Conservation (phyloP, 2,329 filamentous ascomycete genomes). For the Metarhizium rileyi region DNA sequence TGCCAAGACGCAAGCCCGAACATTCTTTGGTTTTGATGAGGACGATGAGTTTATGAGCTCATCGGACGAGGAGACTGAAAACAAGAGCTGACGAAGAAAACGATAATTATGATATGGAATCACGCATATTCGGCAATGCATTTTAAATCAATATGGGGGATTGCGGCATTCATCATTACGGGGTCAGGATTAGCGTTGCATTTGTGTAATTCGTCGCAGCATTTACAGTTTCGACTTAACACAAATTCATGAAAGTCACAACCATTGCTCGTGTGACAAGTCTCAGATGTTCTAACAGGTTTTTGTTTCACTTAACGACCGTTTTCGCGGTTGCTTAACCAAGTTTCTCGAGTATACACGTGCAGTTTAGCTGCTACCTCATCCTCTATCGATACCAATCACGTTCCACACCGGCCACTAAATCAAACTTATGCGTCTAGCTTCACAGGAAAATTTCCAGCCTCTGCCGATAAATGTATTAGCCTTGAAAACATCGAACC, state of each 20-base stretch:
- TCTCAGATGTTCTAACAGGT: constrained; percentile 4
- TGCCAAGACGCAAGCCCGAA: constrained; percentile 29
- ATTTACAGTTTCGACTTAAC: constrained; percentile 3
- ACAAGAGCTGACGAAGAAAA: not conserved
- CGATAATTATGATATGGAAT: not conserved
- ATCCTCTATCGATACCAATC: constrained; percentile 18
- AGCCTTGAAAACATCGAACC: constrained; percentile 9
- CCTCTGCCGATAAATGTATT: constrained; percentile 36
- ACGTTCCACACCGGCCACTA: constrained; percentile 12
- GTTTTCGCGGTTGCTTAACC: constrained; percentile 19
- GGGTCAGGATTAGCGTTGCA: not conserved
- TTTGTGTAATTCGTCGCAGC: not conserved
- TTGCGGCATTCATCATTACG: not conserved
- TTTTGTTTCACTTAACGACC: constrained; percentile 11
- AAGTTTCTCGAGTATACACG: constrained; percentile 25
- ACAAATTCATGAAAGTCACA: not conserved
- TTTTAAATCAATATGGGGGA: not conserved
- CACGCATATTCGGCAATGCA: not conserved
- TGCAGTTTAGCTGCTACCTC: constrained; percentile 24
- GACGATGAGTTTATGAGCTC: constrained; percentile 67
- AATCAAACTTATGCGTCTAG: constrained; percentile 43
- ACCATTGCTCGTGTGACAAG: not conserved
- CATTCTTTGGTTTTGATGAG: constrained; percentile 71
- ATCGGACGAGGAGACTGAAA: constrained; percentile 44
- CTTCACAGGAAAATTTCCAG: constrained; percentile 58